Conservation (phyloP, 1,139 yeast species). For the Taphrina betulina region DNA sequence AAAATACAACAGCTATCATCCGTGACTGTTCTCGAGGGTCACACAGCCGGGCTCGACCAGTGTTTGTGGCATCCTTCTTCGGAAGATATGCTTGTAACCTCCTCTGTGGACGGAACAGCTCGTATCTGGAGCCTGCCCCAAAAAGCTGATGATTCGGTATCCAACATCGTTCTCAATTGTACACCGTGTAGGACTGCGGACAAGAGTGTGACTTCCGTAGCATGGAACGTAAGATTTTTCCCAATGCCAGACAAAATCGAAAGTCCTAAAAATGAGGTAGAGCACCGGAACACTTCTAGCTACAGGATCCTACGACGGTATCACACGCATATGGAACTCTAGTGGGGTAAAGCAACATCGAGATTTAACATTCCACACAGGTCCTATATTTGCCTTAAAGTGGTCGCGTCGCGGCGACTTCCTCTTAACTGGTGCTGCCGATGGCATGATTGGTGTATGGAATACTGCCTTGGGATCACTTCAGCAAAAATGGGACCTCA, state of each 20-base stretch:
- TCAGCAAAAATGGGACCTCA: constrained; percentile 48
- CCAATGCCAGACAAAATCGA: too few species aligned
- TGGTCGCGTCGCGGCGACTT: constrained; percentile 54
- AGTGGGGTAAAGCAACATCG: constrained; percentile 49
- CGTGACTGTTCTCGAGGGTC: constrained; percentile 10
- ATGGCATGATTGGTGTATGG: constrained; percentile 55
- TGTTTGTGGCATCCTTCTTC: constrained; percentile 26
- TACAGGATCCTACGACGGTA: constrained; percentile 33
- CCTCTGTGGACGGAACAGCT: constrained; percentile 26
- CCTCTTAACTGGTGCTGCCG: constrained; percentile 49
- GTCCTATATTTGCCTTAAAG: constrained; percentile 53
- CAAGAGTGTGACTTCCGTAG: constrained; percentile 29
- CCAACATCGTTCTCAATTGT: constrained; percentile 26
- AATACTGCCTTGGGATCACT: constrained; percentile 54
- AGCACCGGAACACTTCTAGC: constrained; percentile 26
- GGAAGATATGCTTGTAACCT: constrained; percentile 11
- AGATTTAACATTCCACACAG: constrained; percentile 56
- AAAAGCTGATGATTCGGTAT: constrained; percentile 14
- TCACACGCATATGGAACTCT: constrained; percentile 31
- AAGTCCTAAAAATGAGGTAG: too few species aligned
- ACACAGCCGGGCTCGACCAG: constrained; percentile 18
- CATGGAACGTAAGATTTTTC: constrained; percentile 23
- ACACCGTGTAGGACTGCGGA: constrained; percentile 25
- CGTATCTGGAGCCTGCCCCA: constrained; percentile 29
- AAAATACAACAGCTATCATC: too few species aligned